Evolutionary conservation across 2,329 filamentous ascomycete genomes (phyloP), one percentile per base, ranked within the genome.

Genomic region (Rutstroemia sp.): DNA sequence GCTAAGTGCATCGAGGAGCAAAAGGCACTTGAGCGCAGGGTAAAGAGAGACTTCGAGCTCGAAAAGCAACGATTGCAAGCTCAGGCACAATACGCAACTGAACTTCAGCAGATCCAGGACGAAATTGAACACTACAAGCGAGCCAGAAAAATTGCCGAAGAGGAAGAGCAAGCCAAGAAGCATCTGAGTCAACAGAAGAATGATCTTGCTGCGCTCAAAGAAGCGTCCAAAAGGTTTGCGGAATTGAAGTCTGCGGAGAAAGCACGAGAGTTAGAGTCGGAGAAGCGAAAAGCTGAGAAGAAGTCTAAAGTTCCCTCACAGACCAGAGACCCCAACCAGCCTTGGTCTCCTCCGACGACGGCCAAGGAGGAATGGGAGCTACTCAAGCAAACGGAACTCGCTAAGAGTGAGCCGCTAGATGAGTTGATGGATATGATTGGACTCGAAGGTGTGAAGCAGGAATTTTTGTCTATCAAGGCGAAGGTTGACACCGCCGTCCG

Each of bases 361-460:
- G 58, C 80, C 0, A 68, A 69, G 1, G 69, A 72, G 1, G 82
- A 88, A 19, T 90, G 86, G 87, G 70, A 84, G 14, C 65, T 72
- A 1, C 75, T 84, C 61, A 89, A 89, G 64, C 48, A 70, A 1
- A 64, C 69, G 0, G 77, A 84, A 34, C 73, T 73, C 1, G 76
- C 77, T 0, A 62, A 64, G 1, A 88, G 81, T 59, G 63, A 69
- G 0, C 73, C 78, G 0, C 63, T 91, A 0, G 86, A 91, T 57
- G 65, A 73, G 0, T 64, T 91, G 7, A 89, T 91, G 82, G 69
- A 67, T 0, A 84, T 91, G 81, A 82, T 86, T 45, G 87, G 88
- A 0, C 73, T 92, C 0, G 87, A 90, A 61, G 71, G 77, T 0
- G 83, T 91, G 40, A 92, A 92, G 60, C 64, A 74, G 1, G 67